A percentile compares a stretch with the other conserved stretches of the same genome.
Evolutionary conservation across 23 red algal species (phyloP).

Genomic region (Gracilariopsis chorda): DNA sequence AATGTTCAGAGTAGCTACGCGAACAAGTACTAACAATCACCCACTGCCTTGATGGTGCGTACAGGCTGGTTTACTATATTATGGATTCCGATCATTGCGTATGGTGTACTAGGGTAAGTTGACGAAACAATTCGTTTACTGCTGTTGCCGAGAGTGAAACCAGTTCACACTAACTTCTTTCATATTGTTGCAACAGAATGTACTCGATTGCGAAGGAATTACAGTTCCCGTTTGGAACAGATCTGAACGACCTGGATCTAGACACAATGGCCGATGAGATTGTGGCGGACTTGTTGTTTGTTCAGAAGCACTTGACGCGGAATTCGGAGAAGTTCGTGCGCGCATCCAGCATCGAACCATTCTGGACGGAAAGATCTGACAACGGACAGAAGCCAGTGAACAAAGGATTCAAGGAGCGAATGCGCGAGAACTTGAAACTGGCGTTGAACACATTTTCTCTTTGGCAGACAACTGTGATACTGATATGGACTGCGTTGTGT

Average conservation of each 20-base stretch:
- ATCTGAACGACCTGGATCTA: conserved; percentile 32
- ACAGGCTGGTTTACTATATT: conserved; percentile 53
- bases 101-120: conserved; percentile 44
- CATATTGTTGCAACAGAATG: not conserved
- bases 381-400: not conserved
- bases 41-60: not conserved
- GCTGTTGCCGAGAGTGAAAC: not conserved
- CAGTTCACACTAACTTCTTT: not conserved
- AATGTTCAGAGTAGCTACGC: not conserved
- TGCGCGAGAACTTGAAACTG: not conserved
- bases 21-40: not conserved
- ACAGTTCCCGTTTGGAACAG: conserved; percentile 23
- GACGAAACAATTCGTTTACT: not conserved
- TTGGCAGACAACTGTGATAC: not conserved
- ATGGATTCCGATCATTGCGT: conserved; percentile 28
- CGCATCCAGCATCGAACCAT: not conserved
- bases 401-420: not conserved
- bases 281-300: not conserved
- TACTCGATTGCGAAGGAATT: conserved; percentile 19
- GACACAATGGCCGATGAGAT: not conserved
- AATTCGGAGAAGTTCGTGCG: not conserved
- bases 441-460: not conserved
- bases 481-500: not conserved
- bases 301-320: not conserved
- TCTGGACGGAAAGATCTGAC: not conserved